Percentiles rank a stretch among this genome's conserved stretches.
These are phyloP conservation scores for Celoporthe dispersa DNA, from an alignment of 2,329 filamentous ascomycete genomes.

Conservation along the genomic window DNA sequence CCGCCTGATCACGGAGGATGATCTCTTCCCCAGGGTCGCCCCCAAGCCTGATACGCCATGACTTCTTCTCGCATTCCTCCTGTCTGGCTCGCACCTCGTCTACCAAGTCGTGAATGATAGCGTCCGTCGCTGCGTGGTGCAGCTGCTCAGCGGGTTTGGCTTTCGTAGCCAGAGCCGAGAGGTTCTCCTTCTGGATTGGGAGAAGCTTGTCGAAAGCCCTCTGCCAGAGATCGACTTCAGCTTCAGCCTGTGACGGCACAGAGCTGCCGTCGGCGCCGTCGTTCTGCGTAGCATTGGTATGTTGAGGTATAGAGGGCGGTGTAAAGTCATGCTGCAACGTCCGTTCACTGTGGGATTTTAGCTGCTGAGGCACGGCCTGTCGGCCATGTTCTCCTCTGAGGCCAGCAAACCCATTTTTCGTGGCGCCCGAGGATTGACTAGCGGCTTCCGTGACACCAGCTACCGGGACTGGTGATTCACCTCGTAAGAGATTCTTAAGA, in stretches of 20 bases:
- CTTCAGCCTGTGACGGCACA: not conserved
- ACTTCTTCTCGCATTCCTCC: not conserved
- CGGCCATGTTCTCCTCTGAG: not conserved
- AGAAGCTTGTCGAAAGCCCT: not conserved
- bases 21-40: not conserved
- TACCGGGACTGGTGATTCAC: not conserved
- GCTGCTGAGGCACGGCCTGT: not conserved
- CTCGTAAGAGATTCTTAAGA: not conserved
- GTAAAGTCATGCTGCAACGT: not conserved
- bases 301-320: not conserved
- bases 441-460: not conserved
- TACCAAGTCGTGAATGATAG: slow-evolving; percentile 9
- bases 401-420: not conserved
- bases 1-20: slow-evolving; percentile 12
- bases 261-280: not conserved
- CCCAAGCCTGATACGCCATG: slow-evolving; percentile 1
- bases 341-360: not conserved
- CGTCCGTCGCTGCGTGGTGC: not conserved
- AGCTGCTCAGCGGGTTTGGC: not conserved
- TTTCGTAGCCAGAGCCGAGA: not conserved
- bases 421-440: not conserved
- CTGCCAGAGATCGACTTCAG: slow-evolving; percentile 7
- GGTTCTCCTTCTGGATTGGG: not conserved
- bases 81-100: not conserved
- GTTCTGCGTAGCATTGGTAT: not conserved